Evolutionary conservation across 2,329 filamentous ascomycete genomes (phyloP), one percentile per base, ranked within the genome.

Genomic region (Trichoderma citrinoviride): DNA sequence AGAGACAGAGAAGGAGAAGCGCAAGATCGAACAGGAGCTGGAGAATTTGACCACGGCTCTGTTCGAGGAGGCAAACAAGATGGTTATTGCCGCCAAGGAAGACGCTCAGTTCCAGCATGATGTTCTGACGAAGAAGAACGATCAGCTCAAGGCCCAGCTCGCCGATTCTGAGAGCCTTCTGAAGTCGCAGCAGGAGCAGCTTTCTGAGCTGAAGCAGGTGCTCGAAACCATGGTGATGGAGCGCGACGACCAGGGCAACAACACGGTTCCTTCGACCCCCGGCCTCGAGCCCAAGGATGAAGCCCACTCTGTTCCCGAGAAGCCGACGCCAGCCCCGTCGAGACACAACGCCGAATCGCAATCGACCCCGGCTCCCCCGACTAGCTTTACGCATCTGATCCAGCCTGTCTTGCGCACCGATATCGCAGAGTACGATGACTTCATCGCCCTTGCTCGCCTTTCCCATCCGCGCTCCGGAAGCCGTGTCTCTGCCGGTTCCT

Each of bases 61-160:
- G n/a, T 99, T 99, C 68, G 93, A 98, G 74, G 94, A 99, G 81
- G 95, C 95, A 56, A 98, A 99, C 79, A 93, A 90, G 83, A 98
- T 99, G 94, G 95, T 99, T 60, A 91, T 94, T 46, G 75, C 72
- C 17, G 94, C 94, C 43, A 92, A 96, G 73, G 92, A 93, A 75
- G 92, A 97, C 67, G 93, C 95, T 8, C 88, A 93, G 67, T 88
- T 86, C 68, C 92, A 97, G 71, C 90, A 92, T 43, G 93, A 97
- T 69, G 84, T 85, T 5, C 81, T 93, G 47, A 88, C 93, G 65
- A 90, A 90, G 73, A 92, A 92, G 74, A 96, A 95, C 72, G 92
- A 97, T 65, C 92, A 96, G 77, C 84, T 98, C 58, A 91, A 87
- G 72, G 84, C 89, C 27, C 93, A 98, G 76, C 82, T 99, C 61